Base-by-base conservation (phyloP, 2,329 filamentous ascomycete genomes). In the Graphilbum fragrans region DNA sequence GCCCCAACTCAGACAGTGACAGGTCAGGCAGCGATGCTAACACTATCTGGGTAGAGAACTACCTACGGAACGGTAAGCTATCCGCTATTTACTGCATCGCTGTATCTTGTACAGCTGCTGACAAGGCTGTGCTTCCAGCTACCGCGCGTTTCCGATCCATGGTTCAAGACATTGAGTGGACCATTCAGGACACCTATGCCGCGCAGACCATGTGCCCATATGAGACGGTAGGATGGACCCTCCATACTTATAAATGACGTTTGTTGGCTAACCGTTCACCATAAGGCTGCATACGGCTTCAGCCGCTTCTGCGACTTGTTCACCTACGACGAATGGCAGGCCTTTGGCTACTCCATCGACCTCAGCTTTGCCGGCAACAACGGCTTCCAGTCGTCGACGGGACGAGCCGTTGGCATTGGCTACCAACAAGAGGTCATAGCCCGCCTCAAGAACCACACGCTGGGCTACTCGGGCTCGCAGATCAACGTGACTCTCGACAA, bases 171-270 rank as follows among this genome's bases (percentile, higher is more conserved):
- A 69, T 77, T 53, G 71, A 80, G 41, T 85, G 82, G 77, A 80
- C 73, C 1, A 53, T 73, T 4, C 58, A 66, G 3, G 78, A 83
- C 51, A 71, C 72, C 0, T 82, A 80, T 57, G 74, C 79, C 17
- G 77, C 77, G 0, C 82, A 87, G 56, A 77, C 67, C 3, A 67
- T 87, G 55, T 88, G 83, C 50, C 77, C 82, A 0, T 88, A 87
- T 53, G 83, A 88, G 57, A 86, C 80, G 0, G 70, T 61, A 43
- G 42, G 55, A n/a, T 25, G 12, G 10, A 19, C 19, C 17, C 16
- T 35, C 21, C 9, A 22, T 34, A 3, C 6, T 34, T 18, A 6
- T 8, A 5, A 18, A 17, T 34, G 7, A 11, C 16, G 8, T 17
- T 12, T 17, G 17, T 18, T 18, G 7, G 7, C 23, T 37, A 9